Conservation (phyloP, 2,329 filamentous ascomycete species). For the Alternaria metachromatica region DNA sequence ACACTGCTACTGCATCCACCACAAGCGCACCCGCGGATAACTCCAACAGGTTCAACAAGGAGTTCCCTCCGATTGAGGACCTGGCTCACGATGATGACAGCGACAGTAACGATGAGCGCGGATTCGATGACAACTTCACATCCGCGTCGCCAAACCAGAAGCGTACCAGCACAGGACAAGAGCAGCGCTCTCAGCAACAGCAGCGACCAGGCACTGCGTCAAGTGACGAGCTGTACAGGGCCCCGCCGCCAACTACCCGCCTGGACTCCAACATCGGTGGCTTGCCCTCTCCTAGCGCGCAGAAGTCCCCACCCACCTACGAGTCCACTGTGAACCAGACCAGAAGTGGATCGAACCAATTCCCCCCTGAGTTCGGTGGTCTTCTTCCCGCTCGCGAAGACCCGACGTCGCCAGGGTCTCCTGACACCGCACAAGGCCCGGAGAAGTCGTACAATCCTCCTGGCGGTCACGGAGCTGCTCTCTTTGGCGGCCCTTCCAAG, state of each 20-base stretch:
- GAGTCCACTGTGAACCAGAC: conserved; percentile 53
- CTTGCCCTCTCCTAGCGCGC: conserved; percentile 61
- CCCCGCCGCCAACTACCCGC: conserved; percentile 44
- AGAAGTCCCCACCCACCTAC: conserved; percentile 65
- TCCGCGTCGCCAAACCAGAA: conserved; percentile 59
- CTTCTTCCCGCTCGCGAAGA: conserved; percentile 63
- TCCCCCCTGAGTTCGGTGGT: conserved; percentile 62
- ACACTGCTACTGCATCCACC: conserved; percentile 49
- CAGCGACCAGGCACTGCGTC: conserved; percentile 37
- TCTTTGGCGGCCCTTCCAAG: conserved; percentile 50
- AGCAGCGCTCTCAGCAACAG: conserved; percentile 34
- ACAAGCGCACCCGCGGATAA: conserved; percentile 38
- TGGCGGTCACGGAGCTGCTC: conserved; percentile 49
- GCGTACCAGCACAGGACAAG: conserved; percentile 33
- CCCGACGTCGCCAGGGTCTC: conserved; percentile 53
- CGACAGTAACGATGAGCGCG: conserved; percentile 70
- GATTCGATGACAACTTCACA: conserved; percentile 93
- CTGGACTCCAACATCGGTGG: conserved; percentile 46
- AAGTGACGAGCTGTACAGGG: conserved; percentile 40
- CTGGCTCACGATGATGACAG: conserved; percentile 84
- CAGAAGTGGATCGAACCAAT: conserved; percentile 53
- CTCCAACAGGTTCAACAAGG: conserved; percentile 67
- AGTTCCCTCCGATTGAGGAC: conserved; percentile 94
- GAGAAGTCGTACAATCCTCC: conserved; percentile 47
- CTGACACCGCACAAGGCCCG: conserved; percentile 44